These are phyloP conservation scores for Candida sphagnicola DNA, from an alignment of 805 yeast genomes.

Conservation along the genomic window DNA sequence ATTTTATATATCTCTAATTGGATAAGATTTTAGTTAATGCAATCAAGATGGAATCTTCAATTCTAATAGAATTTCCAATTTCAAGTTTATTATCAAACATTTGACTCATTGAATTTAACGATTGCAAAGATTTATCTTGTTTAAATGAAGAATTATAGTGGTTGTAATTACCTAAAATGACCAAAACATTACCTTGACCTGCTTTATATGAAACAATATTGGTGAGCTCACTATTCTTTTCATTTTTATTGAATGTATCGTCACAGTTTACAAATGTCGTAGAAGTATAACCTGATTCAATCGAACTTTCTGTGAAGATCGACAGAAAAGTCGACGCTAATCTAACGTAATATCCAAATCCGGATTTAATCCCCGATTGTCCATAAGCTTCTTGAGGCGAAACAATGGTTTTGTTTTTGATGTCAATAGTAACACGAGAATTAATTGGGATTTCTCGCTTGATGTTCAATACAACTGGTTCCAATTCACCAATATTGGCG, in stretches of 20 bases:
- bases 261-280: conserved; percentile 66
- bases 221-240: conserved; percentile 13
- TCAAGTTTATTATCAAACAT: conserved; percentile 64
- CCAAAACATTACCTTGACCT: conserved; percentile 33
- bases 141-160: conserved; percentile 54
- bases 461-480: conserved; percentile 52
- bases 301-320: conserved; percentile 67
- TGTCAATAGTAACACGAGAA: conserved; percentile 78
- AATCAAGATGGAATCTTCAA: conserved; percentile 70
- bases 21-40: conserved; percentile 39
- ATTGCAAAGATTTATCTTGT: conserved; percentile 49
- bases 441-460: conserved; percentile 65
- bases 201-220: conserved; percentile 3
- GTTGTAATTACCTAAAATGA: conserved; percentile 62
- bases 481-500: conserved; percentile 69
- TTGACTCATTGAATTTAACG: conserved; percentile 50
- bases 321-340: conserved; percentile 56
- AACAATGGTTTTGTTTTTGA: conserved; percentile 57
- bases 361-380: conserved; percentile 50
- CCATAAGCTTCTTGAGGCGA: conserved; percentile 72
- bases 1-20: too few relatives aligned
- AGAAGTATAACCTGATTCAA: conserved; percentile 63
- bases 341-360: conserved; percentile 75
- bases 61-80: conserved; percentile 53
- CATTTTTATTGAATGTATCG: conserved; percentile 44